phyloP scores from a whole-genome alignment of 352 stramenopile species.

The Phytophthora chlamydospora region DNA sequence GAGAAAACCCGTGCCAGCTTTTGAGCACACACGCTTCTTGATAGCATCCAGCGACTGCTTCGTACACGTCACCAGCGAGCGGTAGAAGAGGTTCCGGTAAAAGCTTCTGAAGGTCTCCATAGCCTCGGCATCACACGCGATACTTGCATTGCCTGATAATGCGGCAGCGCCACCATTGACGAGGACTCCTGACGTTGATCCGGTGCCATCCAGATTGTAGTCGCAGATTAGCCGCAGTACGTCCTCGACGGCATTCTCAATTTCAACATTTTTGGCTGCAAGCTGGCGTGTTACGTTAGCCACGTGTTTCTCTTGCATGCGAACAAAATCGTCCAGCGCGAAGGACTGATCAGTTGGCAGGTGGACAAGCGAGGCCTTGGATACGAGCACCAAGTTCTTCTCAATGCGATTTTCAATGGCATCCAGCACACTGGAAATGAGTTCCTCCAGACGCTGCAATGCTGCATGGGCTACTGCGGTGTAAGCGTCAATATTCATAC shows the following conservation, averaged over 20 bases:
- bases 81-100: conserved; percentile 87
- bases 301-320: conserved; percentile 83
- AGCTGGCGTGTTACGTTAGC: conserved; percentile 62
- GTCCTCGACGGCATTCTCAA: conserved; percentile 88
- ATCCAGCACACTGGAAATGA: conserved; percentile 84
- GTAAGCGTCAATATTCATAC: conserved; percentile 90
- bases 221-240: conserved; percentile 70
- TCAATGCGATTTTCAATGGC: conserved; percentile 87
- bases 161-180: neutral
- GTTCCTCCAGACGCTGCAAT: conserved; percentile 76
- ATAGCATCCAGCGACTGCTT: conserved; percentile 82
- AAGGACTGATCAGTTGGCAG: conserved; percentile 84
- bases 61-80: conserved; percentile 77
- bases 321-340: conserved; percentile 88
- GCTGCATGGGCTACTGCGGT: conserved; percentile 66
- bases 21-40: conserved; percentile 86
- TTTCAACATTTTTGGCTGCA: conserved; percentile 82
- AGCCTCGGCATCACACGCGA: conserved; percentile 42
- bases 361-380: conserved; percentile 77
- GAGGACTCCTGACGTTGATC: conserved; percentile 2
- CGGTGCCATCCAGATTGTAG: conserved; percentile 62
- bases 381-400: conserved; percentile 85
- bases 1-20: conserved; percentile 78
- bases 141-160: neutral
- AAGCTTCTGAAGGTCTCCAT: conserved; percentile 65